phyloP scores from a whole-genome alignment of 75 land plant species.

The Pseudotsuga menziesii region DNA sequence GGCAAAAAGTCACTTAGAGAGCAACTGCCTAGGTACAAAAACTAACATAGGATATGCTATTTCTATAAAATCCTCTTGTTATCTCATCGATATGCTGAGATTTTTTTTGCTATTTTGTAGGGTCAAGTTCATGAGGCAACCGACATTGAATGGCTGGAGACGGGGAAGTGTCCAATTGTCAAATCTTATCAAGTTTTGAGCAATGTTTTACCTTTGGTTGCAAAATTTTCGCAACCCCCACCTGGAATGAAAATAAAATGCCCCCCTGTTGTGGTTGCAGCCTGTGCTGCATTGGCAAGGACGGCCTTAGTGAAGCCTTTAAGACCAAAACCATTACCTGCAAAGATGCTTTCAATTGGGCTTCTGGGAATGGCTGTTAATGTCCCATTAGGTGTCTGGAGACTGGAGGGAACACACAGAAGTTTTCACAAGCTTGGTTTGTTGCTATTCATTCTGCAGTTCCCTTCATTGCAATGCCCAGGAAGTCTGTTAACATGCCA shows the following conservation, averaged over 20 bases:
- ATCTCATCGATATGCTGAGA: too few species aligned
- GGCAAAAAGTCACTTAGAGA: too few species aligned
- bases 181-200: slow-evolving; percentile 90
- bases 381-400: slow-evolving; percentile 88
- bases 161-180: slow-evolving; percentile 94
- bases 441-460: slow-evolving; percentile 91
- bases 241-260: slow-evolving; percentile 74
- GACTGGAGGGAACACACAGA: slow-evolving; percentile 98
- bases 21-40: too few species aligned
- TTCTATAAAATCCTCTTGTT: too few species aligned
- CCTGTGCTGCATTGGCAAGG: slow-evolving; percentile 80
- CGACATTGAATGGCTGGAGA: slow-evolving; percentile 89
- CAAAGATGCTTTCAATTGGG: slow-evolving; percentile 80
- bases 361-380: slow-evolving; percentile 90
- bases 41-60: too few species aligned
- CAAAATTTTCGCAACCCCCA: slow-evolving; percentile 71
- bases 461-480: slow-evolving; percentile 90
- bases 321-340: slow-evolving; percentile 83
- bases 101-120: slow-evolving; percentile 6
- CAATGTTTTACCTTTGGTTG: slow-evolving; percentile 77
- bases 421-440: slow-evolving; percentile 95
- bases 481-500: slow-evolving; percentile 93
- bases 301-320: slow-evolving; percentile 82
- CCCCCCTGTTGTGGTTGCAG: slow-evolving; percentile 92
- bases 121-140: slow-evolving; percentile 61